Evolutionary conservation across 305 asterid genomes (phyloP).

Genomic region (Rubia tinctorum): DNA sequence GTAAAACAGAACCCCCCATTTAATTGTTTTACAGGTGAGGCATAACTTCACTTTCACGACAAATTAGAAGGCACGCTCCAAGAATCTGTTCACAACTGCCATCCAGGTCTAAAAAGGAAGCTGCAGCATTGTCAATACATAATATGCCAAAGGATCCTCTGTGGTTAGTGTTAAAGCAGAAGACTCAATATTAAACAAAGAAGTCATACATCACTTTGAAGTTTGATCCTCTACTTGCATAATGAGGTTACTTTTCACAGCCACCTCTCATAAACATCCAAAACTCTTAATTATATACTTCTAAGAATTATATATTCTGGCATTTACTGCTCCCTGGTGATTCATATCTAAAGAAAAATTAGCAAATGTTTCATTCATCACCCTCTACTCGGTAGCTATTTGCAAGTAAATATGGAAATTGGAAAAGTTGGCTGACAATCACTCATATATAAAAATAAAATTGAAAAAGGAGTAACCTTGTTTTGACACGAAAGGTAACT

Average conservation of each 20-base stretch:
- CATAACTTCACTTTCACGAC: not conserved
- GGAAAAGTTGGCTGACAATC: not conserved
- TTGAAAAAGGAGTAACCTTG: slow-evolving; percentile 46
- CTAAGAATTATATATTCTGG: not conserved
- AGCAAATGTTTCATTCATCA: not conserved
- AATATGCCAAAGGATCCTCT: not conserved
- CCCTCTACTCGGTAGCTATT: not conserved
- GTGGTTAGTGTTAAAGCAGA: not conserved
- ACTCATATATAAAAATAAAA: not conserved
- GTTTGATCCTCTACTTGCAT: too few relatives aligned
- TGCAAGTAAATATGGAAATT: not conserved
- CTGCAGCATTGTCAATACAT: not conserved
- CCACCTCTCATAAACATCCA: not conserved
- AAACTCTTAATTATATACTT: not conserved
- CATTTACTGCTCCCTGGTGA: not conserved
- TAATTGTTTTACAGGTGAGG: not conserved
- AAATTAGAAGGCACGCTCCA: not conserved
- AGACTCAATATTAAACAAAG: not conserved
- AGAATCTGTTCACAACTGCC: not conserved
- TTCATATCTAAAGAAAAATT: not conserved
- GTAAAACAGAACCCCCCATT: slow-evolving; percentile 18
- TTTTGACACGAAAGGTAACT: slow-evolving; percentile 94
- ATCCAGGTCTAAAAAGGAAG: not conserved
- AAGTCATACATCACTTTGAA: not conserved
- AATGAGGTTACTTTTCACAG: not conserved